These are phyloP conservation scores for Prinsepia uniflora DNA, from an alignment of 306 rosid genomes.

Conservation along the genomic window DNA sequence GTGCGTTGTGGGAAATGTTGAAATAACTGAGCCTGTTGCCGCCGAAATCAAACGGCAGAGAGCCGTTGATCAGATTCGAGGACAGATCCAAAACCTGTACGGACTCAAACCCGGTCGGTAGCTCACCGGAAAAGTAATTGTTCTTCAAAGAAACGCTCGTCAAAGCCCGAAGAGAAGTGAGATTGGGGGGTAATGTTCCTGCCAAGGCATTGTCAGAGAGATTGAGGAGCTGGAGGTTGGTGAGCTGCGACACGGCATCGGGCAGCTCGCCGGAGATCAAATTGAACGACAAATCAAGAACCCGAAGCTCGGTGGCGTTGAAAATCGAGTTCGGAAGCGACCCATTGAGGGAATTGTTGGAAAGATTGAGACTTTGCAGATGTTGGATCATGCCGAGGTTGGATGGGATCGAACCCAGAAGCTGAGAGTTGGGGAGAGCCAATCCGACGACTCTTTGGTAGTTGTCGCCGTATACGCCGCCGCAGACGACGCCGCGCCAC, in stretches of 20 bases:
- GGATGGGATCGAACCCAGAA: constrained; percentile 60
- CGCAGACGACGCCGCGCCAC: constrained; percentile 74
- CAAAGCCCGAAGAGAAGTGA: constrained; percentile 44
- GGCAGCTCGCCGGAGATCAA: constrained; percentile 57
- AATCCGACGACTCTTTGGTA: constrained; percentile 42
- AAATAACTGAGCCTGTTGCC: constrained; percentile 48
- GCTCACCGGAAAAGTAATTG: constrained; percentile 58
- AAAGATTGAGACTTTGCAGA: constrained; percentile 70
- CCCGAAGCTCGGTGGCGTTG: constrained; percentile 46
- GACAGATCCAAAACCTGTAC: constrained; percentile 71
- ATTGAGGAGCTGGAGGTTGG: constrained; percentile 46
- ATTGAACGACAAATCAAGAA: constrained; percentile 58
- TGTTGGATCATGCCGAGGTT: constrained; percentile 62
- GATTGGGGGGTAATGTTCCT: constrained; percentile 54
- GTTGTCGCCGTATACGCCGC: background rate
- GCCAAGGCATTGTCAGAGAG: constrained; percentile 79
- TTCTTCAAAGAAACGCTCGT: constrained; percentile 42
- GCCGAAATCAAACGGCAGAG: constrained; percentile 58
- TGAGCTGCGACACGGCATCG: constrained; percentile 27
- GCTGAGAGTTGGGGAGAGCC: constrained; percentile 57
- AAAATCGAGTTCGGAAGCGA: constrained; percentile 58
- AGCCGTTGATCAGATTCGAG: constrained; percentile 66
- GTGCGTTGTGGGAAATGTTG: constrained; percentile 59
- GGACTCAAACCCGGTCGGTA: constrained; percentile 39
- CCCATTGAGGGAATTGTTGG: constrained; percentile 79